These are phyloP conservation scores for Amesomyces nigricolor DNA, from an alignment of 2,329 filamentous ascomycete species.

Conservation along the genomic window DNA sequence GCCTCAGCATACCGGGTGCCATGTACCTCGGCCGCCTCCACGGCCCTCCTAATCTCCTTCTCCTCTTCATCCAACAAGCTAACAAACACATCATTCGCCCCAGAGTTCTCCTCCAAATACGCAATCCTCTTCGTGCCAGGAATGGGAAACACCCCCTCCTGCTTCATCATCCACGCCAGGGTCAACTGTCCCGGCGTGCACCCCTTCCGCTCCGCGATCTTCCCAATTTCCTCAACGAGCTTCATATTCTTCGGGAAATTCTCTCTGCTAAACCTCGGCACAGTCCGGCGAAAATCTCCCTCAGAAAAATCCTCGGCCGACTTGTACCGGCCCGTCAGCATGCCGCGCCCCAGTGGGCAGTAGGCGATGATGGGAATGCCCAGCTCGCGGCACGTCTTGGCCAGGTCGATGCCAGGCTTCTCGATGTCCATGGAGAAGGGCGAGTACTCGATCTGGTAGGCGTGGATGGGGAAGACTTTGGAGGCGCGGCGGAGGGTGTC, in stretches of 20 bases:
- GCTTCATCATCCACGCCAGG: slow-evolving; percentile 49
- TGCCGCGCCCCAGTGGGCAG: slow-evolving; percentile 38
- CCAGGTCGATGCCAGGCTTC: slow-evolving; percentile 32
- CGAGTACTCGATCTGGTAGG: slow-evolving; percentile 50
- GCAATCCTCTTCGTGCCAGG: slow-evolving; percentile 38
- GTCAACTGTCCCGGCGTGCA: slow-evolving; percentile 48
- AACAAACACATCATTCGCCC: slow-evolving; percentile 51
- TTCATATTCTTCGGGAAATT: slow-evolving; percentile 46
- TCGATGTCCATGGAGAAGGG: slow-evolving; percentile 47
- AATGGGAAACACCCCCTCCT: slow-evolving; percentile 52
- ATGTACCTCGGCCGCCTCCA: slow-evolving; percentile 41
- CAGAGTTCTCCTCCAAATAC: slow-evolving; percentile 42
- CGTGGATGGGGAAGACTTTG: slow-evolving; percentile 43
- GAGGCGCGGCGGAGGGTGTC: slow-evolving; percentile 45
- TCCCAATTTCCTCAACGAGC: slow-evolving; percentile 27
- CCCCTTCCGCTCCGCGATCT: slow-evolving; percentile 30
- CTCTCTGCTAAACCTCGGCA: slow-evolving; percentile 40
- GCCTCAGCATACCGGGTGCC: slow-evolving; percentile 43
- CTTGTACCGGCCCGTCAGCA: slow-evolving; percentile 39
- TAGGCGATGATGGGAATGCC: slow-evolving; percentile 40
- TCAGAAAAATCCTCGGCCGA: slow-evolving; percentile 34
- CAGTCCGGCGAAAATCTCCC: slow-evolving; percentile 30
- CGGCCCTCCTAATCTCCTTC: slow-evolving; percentile 43
- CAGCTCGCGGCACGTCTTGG: slow-evolving; percentile 42
- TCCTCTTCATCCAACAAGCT: slow-evolving; percentile 47